phyloP scores from a whole-genome alignment of 352 stramenopile species.

The Globisporangium cylindrosporum region DNA sequence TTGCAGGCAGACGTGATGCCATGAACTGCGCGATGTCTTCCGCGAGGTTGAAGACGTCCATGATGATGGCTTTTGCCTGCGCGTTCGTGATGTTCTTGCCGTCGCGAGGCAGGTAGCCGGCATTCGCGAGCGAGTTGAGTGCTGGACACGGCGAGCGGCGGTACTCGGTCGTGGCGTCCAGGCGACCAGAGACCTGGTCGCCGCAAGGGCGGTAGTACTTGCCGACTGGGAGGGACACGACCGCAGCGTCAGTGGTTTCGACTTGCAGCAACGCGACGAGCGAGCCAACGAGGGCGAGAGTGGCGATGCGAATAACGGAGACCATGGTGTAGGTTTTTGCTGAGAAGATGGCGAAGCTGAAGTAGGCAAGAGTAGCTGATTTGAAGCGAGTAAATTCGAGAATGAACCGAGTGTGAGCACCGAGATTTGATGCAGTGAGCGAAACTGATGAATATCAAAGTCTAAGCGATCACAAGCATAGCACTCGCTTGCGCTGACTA shows the following conservation, averaged over 20 bases:
- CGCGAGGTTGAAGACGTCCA: neutral
- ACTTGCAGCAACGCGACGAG: neutral
- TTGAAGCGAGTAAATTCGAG: neutral
- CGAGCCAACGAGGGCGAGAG: neutral
- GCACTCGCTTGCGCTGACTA: neutral
- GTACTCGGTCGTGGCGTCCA: neutral
- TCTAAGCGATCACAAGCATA: neutral
- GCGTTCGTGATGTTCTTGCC: neutral
- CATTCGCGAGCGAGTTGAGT: neutral
- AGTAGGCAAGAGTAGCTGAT: neutral
- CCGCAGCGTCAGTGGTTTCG: neutral
- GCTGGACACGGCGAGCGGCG: neutral
- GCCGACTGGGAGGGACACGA: neutral
- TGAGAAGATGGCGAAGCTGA: neutral
- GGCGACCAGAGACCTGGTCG: neutral
- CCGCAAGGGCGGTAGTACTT: neutral
- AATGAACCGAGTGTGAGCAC: neutral
- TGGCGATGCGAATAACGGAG: neutral
- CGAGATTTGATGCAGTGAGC: neutral
- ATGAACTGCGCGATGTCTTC: neutral
- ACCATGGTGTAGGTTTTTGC: neutral
- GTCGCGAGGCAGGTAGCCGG: neutral
- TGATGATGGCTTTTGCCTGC: neutral
- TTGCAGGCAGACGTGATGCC: neutral
- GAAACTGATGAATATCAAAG: neutral